Conservation (phyloP, 1,284 basidiomycete species). For the Phaffia rhodozyma region DNA sequence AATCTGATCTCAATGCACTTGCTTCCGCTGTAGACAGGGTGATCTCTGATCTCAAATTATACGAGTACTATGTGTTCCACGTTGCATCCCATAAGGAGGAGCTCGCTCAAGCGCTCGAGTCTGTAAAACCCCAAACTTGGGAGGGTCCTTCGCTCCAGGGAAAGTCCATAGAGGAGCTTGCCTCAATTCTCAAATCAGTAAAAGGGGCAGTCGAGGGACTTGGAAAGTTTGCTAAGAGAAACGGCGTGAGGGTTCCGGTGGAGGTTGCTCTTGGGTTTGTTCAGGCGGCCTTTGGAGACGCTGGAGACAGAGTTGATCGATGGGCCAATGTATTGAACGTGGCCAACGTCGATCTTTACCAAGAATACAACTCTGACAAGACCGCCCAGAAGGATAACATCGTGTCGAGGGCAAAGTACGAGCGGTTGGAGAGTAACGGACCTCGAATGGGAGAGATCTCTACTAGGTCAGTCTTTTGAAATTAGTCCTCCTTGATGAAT, state of each 20-base stretch:
- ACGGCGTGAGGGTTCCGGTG: slow-evolving; percentile 52
- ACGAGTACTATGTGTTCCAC: slow-evolving; percentile 87
- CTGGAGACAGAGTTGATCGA: slow-evolving; percentile 42
- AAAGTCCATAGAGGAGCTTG: slow-evolving; percentile 56
- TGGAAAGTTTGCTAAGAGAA: slow-evolving; percentile 52
- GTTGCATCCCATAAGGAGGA: slow-evolving; percentile 37
- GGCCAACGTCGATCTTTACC: slow-evolving; percentile 74
- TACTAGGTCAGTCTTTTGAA: slow-evolving; percentile 44
- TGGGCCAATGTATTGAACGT: slow-evolving; percentile 71
- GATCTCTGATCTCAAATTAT: slow-evolving; percentile 57
- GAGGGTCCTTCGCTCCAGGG: slow-evolving; percentile 42
- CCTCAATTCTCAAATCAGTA: slow-evolving; percentile 45
- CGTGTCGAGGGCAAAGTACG: slow-evolving; percentile 63
- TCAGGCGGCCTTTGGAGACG: slow-evolving; percentile 52
- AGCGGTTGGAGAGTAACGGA: slow-evolving; percentile 65
- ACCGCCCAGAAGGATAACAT: slow-evolving; percentile 59
- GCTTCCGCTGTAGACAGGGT: slow-evolving; percentile 50
- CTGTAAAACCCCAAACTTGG: slow-evolving; percentile 49
- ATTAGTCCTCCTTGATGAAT: not conserved
- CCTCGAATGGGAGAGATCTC: slow-evolving; percentile 74
- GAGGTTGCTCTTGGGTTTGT: slow-evolving; percentile 53
- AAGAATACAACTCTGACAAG: slow-evolving; percentile 73
- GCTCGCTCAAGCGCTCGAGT: slow-evolving; percentile 39
- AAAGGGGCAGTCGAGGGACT: slow-evolving; percentile 48
- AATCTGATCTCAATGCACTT: slow-evolving; percentile 55